Base-by-base conservation (phyloP, 2,329 filamentous ascomycete species). In the Calonectria henricotiae region DNA sequence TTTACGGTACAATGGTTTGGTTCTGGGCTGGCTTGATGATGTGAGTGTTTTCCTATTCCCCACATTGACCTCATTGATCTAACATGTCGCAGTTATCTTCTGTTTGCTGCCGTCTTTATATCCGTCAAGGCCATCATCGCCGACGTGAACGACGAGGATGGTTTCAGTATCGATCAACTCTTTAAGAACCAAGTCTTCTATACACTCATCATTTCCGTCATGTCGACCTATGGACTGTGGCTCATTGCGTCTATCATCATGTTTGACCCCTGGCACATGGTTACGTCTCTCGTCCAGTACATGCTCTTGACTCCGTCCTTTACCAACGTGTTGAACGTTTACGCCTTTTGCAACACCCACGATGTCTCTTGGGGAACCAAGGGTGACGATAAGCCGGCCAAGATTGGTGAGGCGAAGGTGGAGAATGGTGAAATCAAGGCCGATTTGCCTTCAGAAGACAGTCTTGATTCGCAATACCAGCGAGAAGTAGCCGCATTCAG, bases 331-430 rank as follows among this genome's bases (percentile, higher is more conserved):
- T 91, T 99, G 78, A 99, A 98, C 86, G 96, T 99, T 68, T 99
- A 98, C 83, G 96, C 96, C 71, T 99, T 99, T 84, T 98, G 96
- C 87, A 99, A 99, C 85, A 97, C 96, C 0, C 96, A 99, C 89
- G 96, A 99, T 81, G 95, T 99, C 23, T 97, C 95, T 0, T 99
- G 96, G 96, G 96, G 96, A 51, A 99, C 96, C 47, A 99, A 98
- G 83, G 96, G 96, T 77, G 96, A 98, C 81, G 96, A 98, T 84
- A 98, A 98, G 83, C 89, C 96, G 96, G 79, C 89, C 98, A 64
- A 94, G 94, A 1, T 94, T 92, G 0, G 96, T 96, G 76, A 95
- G 76, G 92, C 95, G 65, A 98, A 98, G 82, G 93, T 97, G 51
- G 96, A 94, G 75, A 84, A 86, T 75, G 96, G 95, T 76, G 98